Percentiles rank a stretch among this genome's conserved stretches.
Evolutionary conservation across 768 basidiomycete genomes (phyloP).

Genomic region (Fomitopsis serialis): DNA sequence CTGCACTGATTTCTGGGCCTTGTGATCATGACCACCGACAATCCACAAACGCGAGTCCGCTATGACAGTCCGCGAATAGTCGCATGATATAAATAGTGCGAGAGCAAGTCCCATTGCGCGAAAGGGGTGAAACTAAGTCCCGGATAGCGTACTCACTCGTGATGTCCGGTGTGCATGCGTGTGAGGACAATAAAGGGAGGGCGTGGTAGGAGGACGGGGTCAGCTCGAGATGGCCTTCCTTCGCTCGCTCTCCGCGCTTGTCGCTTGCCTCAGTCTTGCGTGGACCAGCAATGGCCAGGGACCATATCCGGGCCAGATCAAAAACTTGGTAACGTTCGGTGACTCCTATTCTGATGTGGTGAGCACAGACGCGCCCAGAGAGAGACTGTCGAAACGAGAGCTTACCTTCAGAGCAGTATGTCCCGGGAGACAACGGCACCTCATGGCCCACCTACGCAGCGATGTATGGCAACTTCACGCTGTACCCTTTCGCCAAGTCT

Average conservation of each 20-base stretch:
- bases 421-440: slow-evolving; percentile 33
- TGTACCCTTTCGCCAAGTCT: slow-evolving; percentile 54
- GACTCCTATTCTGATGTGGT: slow-evolving; percentile 61
- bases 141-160: no score
- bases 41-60: no score
- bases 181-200: no score
- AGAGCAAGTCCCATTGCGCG: no score
- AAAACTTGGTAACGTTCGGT: slow-evolving; percentile 62
- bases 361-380: slow-evolving; percentile 33
- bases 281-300: slow-evolving; percentile 7
- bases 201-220: no score
- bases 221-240: neutral
- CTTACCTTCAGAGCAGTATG: slow-evolving; percentile 13
- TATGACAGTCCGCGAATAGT: no score
- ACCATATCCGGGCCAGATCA: slow-evolving; percentile 40
- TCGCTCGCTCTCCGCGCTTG: neutral
- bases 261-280: neutral
- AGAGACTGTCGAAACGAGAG: neutral
- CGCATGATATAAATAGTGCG: no score
- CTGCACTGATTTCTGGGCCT: no score
- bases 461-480: slow-evolving; percentile 43
- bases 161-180: no score
- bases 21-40: no score
- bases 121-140: no score
- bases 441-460: slow-evolving; percentile 62